These are phyloP conservation scores for Colletotrichum chrysophilum DNA, from an alignment of 2,329 filamentous ascomycete genomes.

Conservation along the genomic window DNA sequence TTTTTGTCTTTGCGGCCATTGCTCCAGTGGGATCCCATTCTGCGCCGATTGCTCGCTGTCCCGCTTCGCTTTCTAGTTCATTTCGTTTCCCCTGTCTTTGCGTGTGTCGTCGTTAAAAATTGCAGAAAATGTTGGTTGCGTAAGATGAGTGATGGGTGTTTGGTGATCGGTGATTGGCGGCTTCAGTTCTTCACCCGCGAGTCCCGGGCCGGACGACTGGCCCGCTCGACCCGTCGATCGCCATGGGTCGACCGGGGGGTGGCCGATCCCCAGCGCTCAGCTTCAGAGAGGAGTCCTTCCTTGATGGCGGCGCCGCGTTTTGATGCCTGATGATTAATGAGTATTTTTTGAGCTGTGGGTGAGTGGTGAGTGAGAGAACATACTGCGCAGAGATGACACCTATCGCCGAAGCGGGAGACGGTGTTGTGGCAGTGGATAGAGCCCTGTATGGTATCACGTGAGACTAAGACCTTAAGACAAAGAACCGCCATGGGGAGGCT, in stretches of 20 bases:
- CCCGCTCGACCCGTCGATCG: conserved; percentile 16
- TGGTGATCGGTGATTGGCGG: neutral
- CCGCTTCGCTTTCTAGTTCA: neutral
- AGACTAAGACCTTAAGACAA: neutral
- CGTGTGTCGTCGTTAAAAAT: neutral
- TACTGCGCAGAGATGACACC: conserved; percentile 33
- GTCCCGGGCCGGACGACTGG: conserved; percentile 12
- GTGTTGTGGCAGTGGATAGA: conserved; percentile 36
- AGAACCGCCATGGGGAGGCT: neutral
- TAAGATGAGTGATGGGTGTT: neutral
- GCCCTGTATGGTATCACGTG: conserved; percentile 25
- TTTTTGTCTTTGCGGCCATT: neutral
- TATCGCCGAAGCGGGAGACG: conserved; percentile 32
- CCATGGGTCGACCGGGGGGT: conserved; percentile 11
- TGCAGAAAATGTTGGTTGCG: neutral
- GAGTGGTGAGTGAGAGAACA: neutral
- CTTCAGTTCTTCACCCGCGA: conserved; percentile 17
- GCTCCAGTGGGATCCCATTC: neutral
- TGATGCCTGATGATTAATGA: neutral
- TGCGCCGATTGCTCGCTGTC: conserved; percentile 3
- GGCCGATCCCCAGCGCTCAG: conserved; percentile 16
- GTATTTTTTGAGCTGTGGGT: neutral
- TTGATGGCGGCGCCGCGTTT: conserved; percentile 21
- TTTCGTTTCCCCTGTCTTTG: neutral
- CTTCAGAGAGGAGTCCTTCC: conserved; percentile 18